Conservation (phyloP, 225 moss, liverwort and hornwort species). For the Thuidium tamariscinum region DNA sequence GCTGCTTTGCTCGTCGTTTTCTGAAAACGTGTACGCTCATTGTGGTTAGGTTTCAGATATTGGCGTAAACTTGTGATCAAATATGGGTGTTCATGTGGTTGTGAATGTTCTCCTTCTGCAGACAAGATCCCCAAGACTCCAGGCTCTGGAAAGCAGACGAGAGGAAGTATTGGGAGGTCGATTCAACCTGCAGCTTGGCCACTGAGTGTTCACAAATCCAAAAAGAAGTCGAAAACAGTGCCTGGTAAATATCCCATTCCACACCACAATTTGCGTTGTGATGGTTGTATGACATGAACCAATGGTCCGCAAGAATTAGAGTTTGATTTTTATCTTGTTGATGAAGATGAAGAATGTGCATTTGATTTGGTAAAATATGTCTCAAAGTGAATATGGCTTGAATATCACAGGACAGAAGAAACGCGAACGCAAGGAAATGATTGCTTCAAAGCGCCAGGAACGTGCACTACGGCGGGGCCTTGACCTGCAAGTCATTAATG, state of each 20-base stretch:
- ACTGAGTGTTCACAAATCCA: slow-evolving; percentile 33
- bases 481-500: slow-evolving; percentile 63
- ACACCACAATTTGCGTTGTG: background rate
- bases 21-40: background rate
- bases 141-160: slow-evolving; percentile 12
- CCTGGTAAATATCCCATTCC: slow-evolving; percentile 37
- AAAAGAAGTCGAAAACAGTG: slow-evolving; percentile 44
- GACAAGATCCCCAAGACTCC: slow-evolving; percentile 10
- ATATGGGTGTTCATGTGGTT: background rate
- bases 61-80: background rate
- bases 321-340: background rate
- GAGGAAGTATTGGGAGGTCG: slow-evolving; percentile 11
- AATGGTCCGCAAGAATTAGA: background rate
- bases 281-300: background rate
- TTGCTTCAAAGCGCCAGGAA: slow-evolving; percentile 63
- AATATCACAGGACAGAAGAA: slow-evolving; percentile 63
- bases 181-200: slow-evolving; percentile 45
- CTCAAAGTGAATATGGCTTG: background rate
- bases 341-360: background rate
- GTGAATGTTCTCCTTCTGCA: slow-evolving; percentile 5
- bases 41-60: background rate
- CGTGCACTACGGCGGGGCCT: slow-evolving; percentile 62
- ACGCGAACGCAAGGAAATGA: slow-evolving; percentile 52
- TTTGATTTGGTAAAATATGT: background rate
- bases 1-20: background rate